Base-by-base conservation (phyloP, 1,139 yeast genomes). In the Zygosaccharomyces pseudobailii region DNA sequence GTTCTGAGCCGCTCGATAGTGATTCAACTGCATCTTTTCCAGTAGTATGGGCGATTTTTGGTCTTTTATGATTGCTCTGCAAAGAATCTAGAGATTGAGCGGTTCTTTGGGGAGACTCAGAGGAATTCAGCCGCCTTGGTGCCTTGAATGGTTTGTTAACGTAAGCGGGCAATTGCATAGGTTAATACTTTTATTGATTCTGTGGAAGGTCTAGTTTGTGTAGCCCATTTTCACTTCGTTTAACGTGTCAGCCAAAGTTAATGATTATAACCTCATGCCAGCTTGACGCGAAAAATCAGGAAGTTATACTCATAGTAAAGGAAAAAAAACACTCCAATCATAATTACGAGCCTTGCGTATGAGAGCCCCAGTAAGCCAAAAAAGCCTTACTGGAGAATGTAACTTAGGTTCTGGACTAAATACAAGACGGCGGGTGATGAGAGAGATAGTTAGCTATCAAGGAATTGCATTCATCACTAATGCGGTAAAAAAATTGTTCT, bases 101-200 rank as follows among this genome's bases (percentile, higher is more conserved):
- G 39, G 42, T 13, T 22, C 13, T 30, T 28, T 34, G 31, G 21
- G 39, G 20, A 21, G 45, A 19, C 30, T 30, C 36, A 13, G 34
- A 28, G n/a, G 44, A 34, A 34, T 38, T 50, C 13, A 56, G 36
- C 44, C 59, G 55, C 42, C 63, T 55, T 2, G 69, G 69, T 4
- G 67, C 62, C 45, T 61, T 65, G 52, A 65, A 66, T 2, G 70
- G 70, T 44, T 61, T 65, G 40, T 65, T 65, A 32, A 56, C 61
- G 53, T 60, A 65, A 36, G 55, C 53, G 3, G 63, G 63, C 4
- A 59, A 19, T 13, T 54, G 47, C 62, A 61, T 59, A 7, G 17
- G 17, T 2, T 13, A 13, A 13, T 13, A 13, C 2, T 1, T 13
- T 13, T 13, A 13, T 13, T 13, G 2, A 2, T 13, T 13, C 17